Percentiles rank a stretch among this genome's conserved stretches.
phyloP scores from a whole-genome alignment of 176 grass and related monocot species.

The Echinochloa phyllopogon region DNA sequence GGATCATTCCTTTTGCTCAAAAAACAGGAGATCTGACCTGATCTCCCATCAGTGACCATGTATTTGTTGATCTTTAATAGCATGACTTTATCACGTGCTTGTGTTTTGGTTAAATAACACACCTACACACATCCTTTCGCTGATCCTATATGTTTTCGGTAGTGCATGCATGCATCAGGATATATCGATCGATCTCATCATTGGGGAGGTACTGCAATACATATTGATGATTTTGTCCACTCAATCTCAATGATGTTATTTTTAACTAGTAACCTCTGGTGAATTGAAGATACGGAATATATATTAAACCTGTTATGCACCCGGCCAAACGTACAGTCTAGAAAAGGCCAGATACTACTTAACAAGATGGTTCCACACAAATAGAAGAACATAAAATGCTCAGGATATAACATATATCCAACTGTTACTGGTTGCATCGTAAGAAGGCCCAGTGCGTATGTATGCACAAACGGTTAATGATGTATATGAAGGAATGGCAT shows the following conservation, averaged over 20 bases:
- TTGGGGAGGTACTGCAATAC: neutral
- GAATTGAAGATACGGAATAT: neutral
- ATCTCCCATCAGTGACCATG: no score
- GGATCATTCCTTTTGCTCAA: no score
- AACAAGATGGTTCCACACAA: neutral
- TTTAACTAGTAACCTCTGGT: neutral
- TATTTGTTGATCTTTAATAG: no score
- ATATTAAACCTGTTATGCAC: neutral
- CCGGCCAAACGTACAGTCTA: neutral
- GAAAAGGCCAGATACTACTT: neutral
- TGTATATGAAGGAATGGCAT: neutral
- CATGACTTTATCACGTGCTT: neutral
- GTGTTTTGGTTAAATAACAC: neutral
- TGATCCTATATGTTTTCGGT: neutral
- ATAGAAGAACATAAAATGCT: conserved; percentile 6
- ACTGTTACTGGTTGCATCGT: neutral
- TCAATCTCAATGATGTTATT: neutral
- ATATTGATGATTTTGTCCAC: neutral
- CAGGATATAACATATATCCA: neutral
- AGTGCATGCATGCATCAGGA: neutral
- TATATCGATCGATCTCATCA: no score
- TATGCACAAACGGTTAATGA: neutral
- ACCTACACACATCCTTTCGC: no score
- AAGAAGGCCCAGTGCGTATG: no score
- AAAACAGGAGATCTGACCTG: no score